Conservation (phyloP, 139 green algal genomes). For the Chlamydomonas applanata region DNA sequence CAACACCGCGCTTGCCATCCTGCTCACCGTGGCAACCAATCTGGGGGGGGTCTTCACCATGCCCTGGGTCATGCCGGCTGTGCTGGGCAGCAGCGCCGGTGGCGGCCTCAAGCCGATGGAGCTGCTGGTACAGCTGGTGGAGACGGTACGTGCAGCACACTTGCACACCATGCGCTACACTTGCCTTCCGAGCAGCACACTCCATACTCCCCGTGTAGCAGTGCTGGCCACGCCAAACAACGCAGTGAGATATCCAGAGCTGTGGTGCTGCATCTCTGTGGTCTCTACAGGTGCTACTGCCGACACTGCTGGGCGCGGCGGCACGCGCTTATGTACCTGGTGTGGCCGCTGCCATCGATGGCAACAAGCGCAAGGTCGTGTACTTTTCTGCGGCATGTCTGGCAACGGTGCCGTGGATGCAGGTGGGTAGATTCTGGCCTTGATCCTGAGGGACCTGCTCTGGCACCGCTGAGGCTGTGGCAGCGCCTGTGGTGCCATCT, state of each 20-base stretch:
- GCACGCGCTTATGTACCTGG: constrained; percentile 6
- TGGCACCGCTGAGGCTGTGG: too few species aligned
- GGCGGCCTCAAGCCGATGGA: constrained; percentile 28
- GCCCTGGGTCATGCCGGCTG: constrained; percentile 44
- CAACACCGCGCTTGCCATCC: constrained; percentile 73
- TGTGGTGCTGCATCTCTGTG: too few species aligned
- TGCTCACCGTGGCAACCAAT: constrained; percentile 68
- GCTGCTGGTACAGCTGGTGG: constrained; percentile 65
- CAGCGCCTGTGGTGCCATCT: too few species aligned
- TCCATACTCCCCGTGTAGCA: too few species aligned
- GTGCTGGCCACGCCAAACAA: too few species aligned
- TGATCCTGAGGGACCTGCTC: too few species aligned
- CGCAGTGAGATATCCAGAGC: too few species aligned
- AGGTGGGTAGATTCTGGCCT: constrained; percentile 15
- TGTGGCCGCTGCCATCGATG: constrained; percentile 21
- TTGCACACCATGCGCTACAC: too few species aligned
- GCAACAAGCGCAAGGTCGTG: neutral
- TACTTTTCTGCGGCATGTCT: constrained; percentile 5
- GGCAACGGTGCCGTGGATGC: constrained; percentile 30
- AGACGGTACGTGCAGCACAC: constrained; percentile 43
- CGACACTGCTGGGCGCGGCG: constrained; percentile 1
- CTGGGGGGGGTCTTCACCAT: constrained; percentile 70
- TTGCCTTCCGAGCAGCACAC: too few species aligned
- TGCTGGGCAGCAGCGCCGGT: constrained; percentile 37
- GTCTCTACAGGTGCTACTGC: too few species aligned